Conservation (phyloP, 192 early-diverging fungal genomes). For the Backusella morwellensis region DNA sequence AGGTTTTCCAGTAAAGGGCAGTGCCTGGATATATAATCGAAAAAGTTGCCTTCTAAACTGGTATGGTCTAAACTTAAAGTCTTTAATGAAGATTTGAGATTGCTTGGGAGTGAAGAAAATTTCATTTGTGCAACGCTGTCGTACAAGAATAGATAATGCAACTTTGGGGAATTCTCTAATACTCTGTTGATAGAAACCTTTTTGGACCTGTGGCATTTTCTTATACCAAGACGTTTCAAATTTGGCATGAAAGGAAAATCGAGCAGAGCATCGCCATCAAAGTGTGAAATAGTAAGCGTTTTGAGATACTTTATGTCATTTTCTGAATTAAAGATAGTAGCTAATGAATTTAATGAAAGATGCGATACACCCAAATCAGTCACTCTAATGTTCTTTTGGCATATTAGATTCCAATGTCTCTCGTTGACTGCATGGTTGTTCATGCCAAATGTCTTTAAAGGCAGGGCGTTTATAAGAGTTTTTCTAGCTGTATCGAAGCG, state of each 20-base stretch:
- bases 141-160: neutral
- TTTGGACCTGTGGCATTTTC: neutral
- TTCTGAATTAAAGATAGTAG: neutral
- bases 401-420: neutral
- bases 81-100: neutral
- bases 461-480: neutral
- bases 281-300: neutral
- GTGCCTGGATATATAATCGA: neutral
- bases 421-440: neutral
- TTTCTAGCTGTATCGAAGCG: neutral
- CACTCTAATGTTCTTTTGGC: neutral
- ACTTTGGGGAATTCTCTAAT: neutral
- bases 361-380: neutral
- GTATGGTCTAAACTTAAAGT: neutral
- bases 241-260: neutral
- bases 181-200: neutral
- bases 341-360: neutral
- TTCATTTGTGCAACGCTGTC: neutral
- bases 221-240: neutral
- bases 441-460: neutral
- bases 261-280: neutral
- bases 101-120: neutral
- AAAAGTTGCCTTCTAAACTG: neutral
- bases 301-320: neutral
- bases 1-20: neutral